phyloP scores from a whole-genome alignment of 371 early-diverging fungal species.

The Zopfochytrium polystomum region DNA sequence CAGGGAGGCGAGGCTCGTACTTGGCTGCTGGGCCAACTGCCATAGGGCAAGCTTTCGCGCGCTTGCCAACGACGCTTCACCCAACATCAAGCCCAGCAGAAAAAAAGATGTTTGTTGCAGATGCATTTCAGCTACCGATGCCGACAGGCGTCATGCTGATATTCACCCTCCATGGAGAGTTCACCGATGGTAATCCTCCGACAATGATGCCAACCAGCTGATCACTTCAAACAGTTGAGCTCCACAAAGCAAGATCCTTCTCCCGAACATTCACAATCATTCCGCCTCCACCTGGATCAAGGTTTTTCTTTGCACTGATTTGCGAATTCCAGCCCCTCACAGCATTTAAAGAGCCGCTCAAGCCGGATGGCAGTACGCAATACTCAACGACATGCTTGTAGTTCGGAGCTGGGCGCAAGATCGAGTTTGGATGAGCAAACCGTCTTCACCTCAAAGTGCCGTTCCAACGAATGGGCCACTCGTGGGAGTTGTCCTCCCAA shows the following conservation, averaged over 20 bases:
- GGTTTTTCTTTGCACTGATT: constrained; percentile 31
- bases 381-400: constrained; percentile 55
- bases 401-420: constrained; percentile 50
- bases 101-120: constrained; percentile 47
- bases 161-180: constrained; percentile 55
- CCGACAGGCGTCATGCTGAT: constrained; percentile 29
- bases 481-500: constrained; percentile 20
- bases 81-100: constrained; percentile 44
- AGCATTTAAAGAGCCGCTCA: constrained; percentile 34
- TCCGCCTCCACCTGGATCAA: constrained; percentile 50
- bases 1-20: constrained; percentile 9
- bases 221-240: constrained; percentile 15
- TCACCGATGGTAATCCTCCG: constrained; percentile 43
- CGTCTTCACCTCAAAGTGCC: constrained; percentile 6
- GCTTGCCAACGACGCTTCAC: constrained; percentile 48
- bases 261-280: constrained; percentile 57
- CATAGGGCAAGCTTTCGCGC: constrained; percentile 38
- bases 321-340: neutral
- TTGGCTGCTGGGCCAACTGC: constrained; percentile 34
- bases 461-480: constrained; percentile 18
- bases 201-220: neutral
- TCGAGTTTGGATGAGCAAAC: constrained; percentile 32
- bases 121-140: constrained; percentile 51
- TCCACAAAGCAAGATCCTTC: constrained; percentile 40
- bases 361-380: constrained; percentile 52